Conservation (phyloP, 2,329 filamentous ascomycete species). For the Anisogramma anomala region DNA sequence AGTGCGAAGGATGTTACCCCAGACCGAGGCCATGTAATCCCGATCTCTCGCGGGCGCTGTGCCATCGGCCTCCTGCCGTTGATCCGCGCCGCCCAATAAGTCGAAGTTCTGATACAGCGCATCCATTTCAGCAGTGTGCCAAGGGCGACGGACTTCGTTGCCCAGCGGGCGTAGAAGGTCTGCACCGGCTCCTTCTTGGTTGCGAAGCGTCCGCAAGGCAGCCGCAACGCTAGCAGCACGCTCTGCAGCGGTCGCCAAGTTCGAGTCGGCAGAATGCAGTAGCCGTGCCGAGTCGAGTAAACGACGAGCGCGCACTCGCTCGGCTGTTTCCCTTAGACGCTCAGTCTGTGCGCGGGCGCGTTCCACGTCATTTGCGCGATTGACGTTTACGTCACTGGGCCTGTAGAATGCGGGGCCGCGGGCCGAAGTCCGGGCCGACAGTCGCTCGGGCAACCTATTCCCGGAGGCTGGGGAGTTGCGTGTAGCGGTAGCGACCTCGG, state of each 20-base stretch:
- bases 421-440: slow-evolving; percentile 3
- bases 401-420: neutral
- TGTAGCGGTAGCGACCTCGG: slow-evolving; percentile 1
- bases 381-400: slow-evolving; percentile 7
- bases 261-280: slow-evolving; percentile 4
- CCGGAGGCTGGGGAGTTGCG: slow-evolving; percentile 2
- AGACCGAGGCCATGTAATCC: slow-evolving; percentile 13
- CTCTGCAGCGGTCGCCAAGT: neutral
- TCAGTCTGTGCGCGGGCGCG: slow-evolving; percentile 17
- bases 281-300: neutral
- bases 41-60: slow-evolving; percentile 1
- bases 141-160: neutral
- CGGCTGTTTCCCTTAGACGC: slow-evolving; percentile 3
- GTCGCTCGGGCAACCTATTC: slow-evolving; percentile 10
- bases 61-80: slow-evolving; percentile 7
- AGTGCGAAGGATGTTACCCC: slow-evolving; percentile 11
- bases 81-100: slow-evolving; percentile 1
- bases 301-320: neutral
- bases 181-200: neutral
- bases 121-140: slow-evolving; percentile 9
- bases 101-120: slow-evolving; percentile 9
- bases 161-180: neutral
- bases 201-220: neutral
- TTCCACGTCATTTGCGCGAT: slow-evolving; percentile 26
- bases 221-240: neutral